Conservation (phyloP, 2,329 filamentous ascomycete genomes). For the Botrytis medusae region DNA sequence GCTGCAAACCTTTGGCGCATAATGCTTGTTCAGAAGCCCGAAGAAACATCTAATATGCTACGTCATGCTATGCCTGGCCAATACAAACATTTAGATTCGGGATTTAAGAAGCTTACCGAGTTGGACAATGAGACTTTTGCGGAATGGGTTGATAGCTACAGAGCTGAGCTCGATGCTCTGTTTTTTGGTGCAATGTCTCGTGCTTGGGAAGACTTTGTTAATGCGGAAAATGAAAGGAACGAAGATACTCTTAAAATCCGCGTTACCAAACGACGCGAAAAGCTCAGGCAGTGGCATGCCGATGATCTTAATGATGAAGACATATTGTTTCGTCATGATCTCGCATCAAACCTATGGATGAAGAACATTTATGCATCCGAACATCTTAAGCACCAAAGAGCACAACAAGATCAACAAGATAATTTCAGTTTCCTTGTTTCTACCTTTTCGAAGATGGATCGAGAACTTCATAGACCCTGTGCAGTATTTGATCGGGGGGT, state of each 20-base stretch:
- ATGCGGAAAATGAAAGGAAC: conserved; percentile 75
- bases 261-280: conserved; percentile 75
- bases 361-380: conserved; percentile 94
- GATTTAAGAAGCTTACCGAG: conserved; percentile 81
- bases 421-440: conserved; percentile 76
- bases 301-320: conserved; percentile 70
- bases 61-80: conserved; percentile 68
- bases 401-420: conserved; percentile 91
- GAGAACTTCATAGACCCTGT: conserved; percentile 74
- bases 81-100: conserved; percentile 68
- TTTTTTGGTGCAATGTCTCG: conserved; percentile 82
- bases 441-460: conserved; percentile 74
- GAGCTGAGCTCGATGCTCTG: conserved; percentile 72
- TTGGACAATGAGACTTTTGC: conserved; percentile 88
- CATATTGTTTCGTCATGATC: conserved; percentile 76
- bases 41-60: conserved; percentile 74
- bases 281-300: conserved; percentile 73
- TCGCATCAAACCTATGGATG: conserved; percentile 86
- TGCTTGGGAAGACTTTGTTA: conserved; percentile 85
- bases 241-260: conserved; percentile 72
- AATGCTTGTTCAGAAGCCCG: conserved; percentile 87
- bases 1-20: conserved; percentile 89
- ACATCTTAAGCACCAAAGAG: conserved; percentile 84
- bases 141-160: conserved; percentile 81
- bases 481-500: conserved; percentile 71